phyloP scores from a whole-genome alignment of 1,139 yeast species.

The Petasospora rhodanensis region DNA sequence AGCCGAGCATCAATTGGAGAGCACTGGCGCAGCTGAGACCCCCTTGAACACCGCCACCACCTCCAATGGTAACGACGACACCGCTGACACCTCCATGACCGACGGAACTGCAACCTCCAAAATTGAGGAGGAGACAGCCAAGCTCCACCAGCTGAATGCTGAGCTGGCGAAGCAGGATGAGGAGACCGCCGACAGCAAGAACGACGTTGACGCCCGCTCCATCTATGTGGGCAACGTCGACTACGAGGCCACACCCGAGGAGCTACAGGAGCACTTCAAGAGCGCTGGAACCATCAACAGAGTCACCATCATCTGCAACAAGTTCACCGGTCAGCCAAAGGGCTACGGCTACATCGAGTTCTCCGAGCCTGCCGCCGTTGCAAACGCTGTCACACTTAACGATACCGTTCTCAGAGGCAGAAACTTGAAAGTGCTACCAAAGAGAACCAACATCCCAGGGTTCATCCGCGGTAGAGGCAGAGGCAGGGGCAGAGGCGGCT shows the following conservation, averaged over 20 bases:
- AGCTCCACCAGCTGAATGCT: conserved; percentile 47
- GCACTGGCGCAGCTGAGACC: background rate
- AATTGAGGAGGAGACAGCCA: conserved; percentile 51
- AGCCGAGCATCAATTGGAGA: background rate
- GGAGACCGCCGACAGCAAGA: conserved; percentile 42
- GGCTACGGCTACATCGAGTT: conserved; percentile 87
- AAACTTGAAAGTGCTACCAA: conserved; percentile 64
- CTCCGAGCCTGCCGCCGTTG: conserved; percentile 56
- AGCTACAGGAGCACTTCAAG: conserved; percentile 50
- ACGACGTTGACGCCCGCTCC: conserved; percentile 70
- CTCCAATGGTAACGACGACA: background rate
- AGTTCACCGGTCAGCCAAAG: conserved; percentile 57
- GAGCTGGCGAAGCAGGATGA: conserved; percentile 42
- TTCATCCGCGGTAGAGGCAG: conserved; percentile 43
- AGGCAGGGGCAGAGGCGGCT: conserved; percentile 40
- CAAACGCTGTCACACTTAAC: conserved; percentile 62
- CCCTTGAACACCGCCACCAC: conserved; percentile 2
- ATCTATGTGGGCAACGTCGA: conserved; percentile 88
- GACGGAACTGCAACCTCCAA: conserved; percentile 4
- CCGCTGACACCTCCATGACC: conserved; percentile 4
- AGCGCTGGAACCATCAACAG: conserved; percentile 51
- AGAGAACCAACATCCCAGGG: conserved; percentile 80
- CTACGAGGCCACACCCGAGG: conserved; percentile 53
- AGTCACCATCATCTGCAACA: conserved; percentile 55
- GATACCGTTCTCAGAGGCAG: conserved; percentile 67